Evolutionary conservation across 2,329 filamentous ascomycete species (phyloP).

Genomic region (Xylariaceae sp.): DNA sequence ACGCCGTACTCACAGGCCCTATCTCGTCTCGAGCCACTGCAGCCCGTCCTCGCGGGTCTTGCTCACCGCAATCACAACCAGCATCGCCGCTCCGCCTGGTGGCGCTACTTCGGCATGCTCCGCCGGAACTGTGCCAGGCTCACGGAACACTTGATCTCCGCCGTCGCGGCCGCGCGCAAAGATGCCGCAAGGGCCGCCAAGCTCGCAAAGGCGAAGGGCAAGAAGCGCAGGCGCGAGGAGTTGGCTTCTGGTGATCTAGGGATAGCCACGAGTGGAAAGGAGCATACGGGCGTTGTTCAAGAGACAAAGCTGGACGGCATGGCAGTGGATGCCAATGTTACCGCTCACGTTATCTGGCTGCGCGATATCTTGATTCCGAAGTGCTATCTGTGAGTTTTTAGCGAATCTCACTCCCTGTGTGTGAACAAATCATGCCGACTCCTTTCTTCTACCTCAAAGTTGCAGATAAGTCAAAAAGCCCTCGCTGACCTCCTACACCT

Average conservation of each 20-base stretch:
- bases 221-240: conserved; percentile 39
- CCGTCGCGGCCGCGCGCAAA: conserved; percentile 10
- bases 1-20: conserved; percentile 26
- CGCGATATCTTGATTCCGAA: conserved; percentile 38
- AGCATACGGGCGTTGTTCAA: conserved; percentile 1
- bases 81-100: conserved; percentile 79
- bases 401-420: neutral
- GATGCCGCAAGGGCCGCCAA: conserved; percentile 11
- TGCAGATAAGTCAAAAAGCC: neutral
- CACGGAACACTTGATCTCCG: conserved; percentile 35
- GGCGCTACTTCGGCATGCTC: conserved; percentile 65
- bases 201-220: conserved; percentile 30
- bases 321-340: conserved; percentile 11
- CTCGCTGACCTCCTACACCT: conserved; percentile 1
- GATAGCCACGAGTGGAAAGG: conserved; percentile 2
- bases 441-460: neutral
- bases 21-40: conserved; percentile 25
- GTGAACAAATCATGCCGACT: too few relatives aligned
- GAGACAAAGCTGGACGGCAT: neutral
- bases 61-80: conserved; percentile 88
- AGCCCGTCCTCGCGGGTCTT: conserved; percentile 63
- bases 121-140: conserved; percentile 62
- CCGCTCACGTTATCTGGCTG: conserved; percentile 38
- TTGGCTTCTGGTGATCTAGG: conserved; percentile 16
- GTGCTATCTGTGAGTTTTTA: conserved; percentile 41